phyloP scores from a whole-genome alignment of 73 alveolate species.

The Breviolum minutum region DNA sequence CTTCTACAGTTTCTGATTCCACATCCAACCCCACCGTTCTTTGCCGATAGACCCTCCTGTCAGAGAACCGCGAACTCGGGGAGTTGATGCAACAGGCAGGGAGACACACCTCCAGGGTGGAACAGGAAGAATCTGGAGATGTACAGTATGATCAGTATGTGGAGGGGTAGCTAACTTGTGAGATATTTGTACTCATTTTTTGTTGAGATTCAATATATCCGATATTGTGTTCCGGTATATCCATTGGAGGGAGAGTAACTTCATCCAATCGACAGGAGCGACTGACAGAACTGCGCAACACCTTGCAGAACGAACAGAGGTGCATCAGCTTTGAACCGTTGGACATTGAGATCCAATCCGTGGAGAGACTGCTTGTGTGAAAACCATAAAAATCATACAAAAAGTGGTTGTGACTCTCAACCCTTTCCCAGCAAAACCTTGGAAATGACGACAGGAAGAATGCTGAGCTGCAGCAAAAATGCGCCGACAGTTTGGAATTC shows the following conservation, averaged over 20 bases:
- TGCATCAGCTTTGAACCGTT: background rate
- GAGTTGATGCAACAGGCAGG: slow-evolving; percentile 74
- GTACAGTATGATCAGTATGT: no score
- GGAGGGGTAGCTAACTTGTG: no score
- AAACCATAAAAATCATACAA: no score
- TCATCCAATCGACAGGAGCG: slow-evolving; percentile 22
- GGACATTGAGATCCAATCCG: background rate
- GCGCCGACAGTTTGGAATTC: slow-evolving; percentile 62
- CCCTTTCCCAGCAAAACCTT: background rate
- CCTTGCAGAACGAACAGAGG: slow-evolving; percentile 89
- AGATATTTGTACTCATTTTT: no score
- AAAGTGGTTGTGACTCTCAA: background rate
- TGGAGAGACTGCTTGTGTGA: background rate
- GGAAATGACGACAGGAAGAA: background rate
- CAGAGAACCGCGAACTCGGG: slow-evolving; percentile 79
- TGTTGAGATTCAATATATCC: no score
- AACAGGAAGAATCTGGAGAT: background rate
- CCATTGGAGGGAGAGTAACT: background rate
- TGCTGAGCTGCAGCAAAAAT: slow-evolving; percentile 73
- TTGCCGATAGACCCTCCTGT: slow-evolving; percentile 29
- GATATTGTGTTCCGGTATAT: no score
- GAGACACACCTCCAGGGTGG: background rate
- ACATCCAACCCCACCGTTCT: no score
- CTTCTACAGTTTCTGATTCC: no score
- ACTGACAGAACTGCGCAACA: slow-evolving; percentile 54